Percentiles rank a stretch among this genome's conserved stretches.
Evolutionary conservation across 805 yeast species (phyloP).

Genomic region (Zygosaccharomyces kombuchaensis): DNA sequence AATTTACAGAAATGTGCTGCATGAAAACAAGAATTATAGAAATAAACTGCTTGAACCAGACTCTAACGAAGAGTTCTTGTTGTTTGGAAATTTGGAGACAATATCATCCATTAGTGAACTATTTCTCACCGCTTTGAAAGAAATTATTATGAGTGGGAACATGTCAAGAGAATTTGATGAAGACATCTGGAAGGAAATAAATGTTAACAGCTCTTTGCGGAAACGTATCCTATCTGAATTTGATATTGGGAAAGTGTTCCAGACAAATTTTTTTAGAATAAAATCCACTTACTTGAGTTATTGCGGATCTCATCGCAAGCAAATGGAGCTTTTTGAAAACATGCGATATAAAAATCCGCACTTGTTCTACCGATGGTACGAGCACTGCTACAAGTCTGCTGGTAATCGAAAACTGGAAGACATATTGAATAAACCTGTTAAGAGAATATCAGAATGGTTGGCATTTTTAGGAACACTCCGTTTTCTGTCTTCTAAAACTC

Average conservation of each 20-base stretch:
- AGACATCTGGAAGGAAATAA: conserved; percentile 14
- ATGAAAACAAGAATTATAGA: conserved; percentile 28
- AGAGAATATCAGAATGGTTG: conserved; percentile 30
- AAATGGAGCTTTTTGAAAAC: conserved; percentile 25
- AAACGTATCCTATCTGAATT: conserved; percentile 10
- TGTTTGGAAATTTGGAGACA: conserved; percentile 44
- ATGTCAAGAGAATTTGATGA: conserved; percentile 7
- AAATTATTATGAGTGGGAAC: neutral
- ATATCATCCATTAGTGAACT: conserved; percentile 37
- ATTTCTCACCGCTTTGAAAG: conserved; percentile 21
- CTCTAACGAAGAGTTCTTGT: conserved; percentile 35
- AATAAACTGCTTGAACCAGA: conserved; percentile 28
- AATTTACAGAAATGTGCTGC: conserved; percentile 35
- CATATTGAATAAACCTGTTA: conserved; percentile 33
- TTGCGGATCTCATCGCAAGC: conserved; percentile 31
- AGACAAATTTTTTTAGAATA: conserved; percentile 32
- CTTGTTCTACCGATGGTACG: conserved; percentile 34
- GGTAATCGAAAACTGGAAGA: conserved; percentile 30
- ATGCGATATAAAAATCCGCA: conserved; percentile 18
- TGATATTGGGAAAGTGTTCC: conserved; percentile 32
- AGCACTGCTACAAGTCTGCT: conserved; percentile 31
- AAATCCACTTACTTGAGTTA: conserved; percentile 36
- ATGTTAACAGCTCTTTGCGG: conserved; percentile 4
- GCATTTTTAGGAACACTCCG: conserved; percentile 9
- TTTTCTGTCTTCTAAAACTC: neutral